Percentiles rank a stretch among this genome's conserved stretches.
Conservation (phyloP, 2,329 filamentous ascomycete species). For the Colletotrichum simmondsii region DNA sequence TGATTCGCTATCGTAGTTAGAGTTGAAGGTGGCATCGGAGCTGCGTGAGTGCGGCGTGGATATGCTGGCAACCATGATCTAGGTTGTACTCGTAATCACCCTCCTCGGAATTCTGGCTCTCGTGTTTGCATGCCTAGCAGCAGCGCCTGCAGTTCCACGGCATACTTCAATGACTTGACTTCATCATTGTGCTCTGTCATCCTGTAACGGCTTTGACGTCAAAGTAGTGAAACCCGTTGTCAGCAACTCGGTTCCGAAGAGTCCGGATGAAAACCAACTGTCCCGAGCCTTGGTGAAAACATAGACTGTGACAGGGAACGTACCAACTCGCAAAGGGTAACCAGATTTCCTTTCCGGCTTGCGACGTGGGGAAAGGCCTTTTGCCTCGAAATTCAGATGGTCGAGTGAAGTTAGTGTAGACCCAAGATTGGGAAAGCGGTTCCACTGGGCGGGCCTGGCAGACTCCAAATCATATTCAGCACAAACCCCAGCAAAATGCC, state of each 20-base stretch:
- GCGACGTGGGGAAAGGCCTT: neutral
- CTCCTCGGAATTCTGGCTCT: neutral
- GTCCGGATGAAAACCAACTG: neutral
- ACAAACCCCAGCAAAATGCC: neutral
- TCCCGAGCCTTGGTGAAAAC: neutral
- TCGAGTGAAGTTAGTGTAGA: neutral
- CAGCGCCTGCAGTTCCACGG: neutral
- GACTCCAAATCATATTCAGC: neutral
- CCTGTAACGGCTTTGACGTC: neutral
- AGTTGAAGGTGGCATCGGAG: neutral
- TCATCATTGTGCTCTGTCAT: neutral
- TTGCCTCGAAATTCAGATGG: neutral
- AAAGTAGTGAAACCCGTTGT: neutral
- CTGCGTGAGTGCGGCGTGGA: too few relatives aligned
- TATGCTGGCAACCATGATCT: neutral
- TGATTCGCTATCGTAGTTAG: neutral
- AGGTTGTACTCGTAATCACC: neutral
- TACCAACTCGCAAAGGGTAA: neutral
- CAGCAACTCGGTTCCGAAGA: neutral
- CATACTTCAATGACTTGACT: neutral
- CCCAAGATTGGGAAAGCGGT: neutral
- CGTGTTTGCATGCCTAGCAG: neutral
- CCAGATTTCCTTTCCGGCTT: neutral
- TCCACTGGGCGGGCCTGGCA: neutral
- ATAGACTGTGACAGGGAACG: neutral